phyloP scores from a whole-genome alignment of 176 grass and related monocot genomes.

The Aegilops speltoides region DNA sequence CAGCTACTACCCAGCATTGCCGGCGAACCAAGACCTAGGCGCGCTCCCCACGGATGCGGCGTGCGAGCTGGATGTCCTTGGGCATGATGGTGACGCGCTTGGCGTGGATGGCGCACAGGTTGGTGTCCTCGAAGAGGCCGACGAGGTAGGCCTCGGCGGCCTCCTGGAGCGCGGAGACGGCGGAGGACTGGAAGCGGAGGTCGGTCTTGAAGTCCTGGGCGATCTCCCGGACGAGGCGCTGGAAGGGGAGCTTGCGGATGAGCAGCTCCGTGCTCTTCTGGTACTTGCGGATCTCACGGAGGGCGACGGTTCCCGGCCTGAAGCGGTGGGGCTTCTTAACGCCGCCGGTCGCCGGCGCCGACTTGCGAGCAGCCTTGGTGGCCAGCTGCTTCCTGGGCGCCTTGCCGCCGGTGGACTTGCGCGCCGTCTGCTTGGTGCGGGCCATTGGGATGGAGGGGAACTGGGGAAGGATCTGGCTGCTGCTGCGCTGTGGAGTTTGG shows the following conservation, averaged over 20 bases:
- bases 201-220: constrained; percentile 70
- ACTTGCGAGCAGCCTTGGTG: constrained; percentile 61
- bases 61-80: constrained; percentile 71
- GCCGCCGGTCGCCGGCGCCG: constrained; percentile 50
- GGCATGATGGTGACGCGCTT: constrained; percentile 82
- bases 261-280: constrained; percentile 76
- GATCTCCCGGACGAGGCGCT: constrained; percentile 61
- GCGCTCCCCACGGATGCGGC: constrained; percentile 42
- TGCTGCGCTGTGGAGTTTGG: background rate
- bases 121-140: constrained; percentile 70
- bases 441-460: constrained; percentile 27
- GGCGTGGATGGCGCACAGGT: constrained; percentile 77
- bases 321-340: constrained; percentile 80
- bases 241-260: constrained; percentile 72
- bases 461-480: background rate
- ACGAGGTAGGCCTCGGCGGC: constrained; percentile 70
- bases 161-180: constrained; percentile 63
- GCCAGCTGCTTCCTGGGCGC: constrained; percentile 65
- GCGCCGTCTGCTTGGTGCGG: constrained; percentile 64
- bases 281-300: constrained; percentile 69
- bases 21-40: background rate
- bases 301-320: constrained; percentile 61
- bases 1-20: background rate
- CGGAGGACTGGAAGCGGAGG: constrained; percentile 64
- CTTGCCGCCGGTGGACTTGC: constrained; percentile 76